Base-by-base conservation (phyloP, 306 rosid genomes). In the Quercus ilex region DNA sequence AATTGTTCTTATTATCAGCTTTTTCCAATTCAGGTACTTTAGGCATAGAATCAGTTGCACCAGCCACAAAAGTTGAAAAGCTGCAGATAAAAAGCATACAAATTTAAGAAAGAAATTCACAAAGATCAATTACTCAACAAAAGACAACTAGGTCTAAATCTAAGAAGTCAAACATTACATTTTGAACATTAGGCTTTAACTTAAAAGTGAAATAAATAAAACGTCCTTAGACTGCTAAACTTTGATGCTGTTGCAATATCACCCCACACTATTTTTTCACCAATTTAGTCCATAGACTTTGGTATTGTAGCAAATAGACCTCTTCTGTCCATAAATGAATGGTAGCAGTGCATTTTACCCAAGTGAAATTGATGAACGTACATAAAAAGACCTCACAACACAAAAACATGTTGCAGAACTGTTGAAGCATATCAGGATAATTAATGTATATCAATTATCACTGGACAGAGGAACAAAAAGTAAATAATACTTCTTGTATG, bases 31-130 rank as follows among this genome's bases (percentile, higher is more conserved):
- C 88, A 15, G 58, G 51, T 38, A 69, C 83, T 81, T 83, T 87
- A 19, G 67, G 74, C 53, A 76, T 12, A 58, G 82, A 74, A 70
- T 73, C 82, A 70, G 79, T 81, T 26, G 76, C 77, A 30, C 85
- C 81, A 53, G 75, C 51, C 35, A 74, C 77, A 76, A 52, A 71
- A 49, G 80, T 81, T 23, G 84, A 49, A 30, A 80, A 79, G 85
- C 99, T 92, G 95, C 86, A 91, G 55, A 67, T 17, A 56, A 76
- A 79, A 53, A 41, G 63, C 7, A 43, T 14, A 74, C 20, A 18
- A 68, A 68, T 35, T 68, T 21, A 68, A 68, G 51, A 9, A 33
- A 18, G 26, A 18, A 31, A 31, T 30, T 64, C 70, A 28, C 41
- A 5, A 68, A 68, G 20, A 64, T 30, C 13, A 64, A 9, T 30